Evolutionary conservation across 345 rosid species (phyloP).

Genomic region (Salix caprea): DNA sequence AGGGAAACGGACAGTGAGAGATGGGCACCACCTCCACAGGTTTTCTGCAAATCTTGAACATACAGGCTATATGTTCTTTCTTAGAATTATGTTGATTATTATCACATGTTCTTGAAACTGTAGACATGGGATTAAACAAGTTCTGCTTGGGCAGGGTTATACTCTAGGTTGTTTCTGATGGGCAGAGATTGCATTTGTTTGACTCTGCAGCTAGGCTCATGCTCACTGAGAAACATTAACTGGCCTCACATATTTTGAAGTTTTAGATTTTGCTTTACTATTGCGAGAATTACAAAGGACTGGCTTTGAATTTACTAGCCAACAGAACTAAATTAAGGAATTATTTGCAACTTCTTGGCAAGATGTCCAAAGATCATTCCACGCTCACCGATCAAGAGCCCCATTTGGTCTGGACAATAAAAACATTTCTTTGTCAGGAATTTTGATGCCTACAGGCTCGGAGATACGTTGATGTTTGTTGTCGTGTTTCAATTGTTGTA

Average conservation of each 20-base stretch:
- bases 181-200: background rate
- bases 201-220: background rate
- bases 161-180: background rate
- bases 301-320: background rate
- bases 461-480: background rate
- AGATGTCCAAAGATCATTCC: background rate
- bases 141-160: background rate
- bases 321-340: background rate
- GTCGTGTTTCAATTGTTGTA: background rate
- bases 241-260: background rate
- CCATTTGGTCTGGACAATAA: background rate
- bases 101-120: background rate
- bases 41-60: background rate
- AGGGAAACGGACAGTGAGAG: constrained; percentile 20
- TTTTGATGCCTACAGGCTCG: background rate
- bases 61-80: background rate
- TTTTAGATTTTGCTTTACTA: background rate
- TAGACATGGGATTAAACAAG: background rate
- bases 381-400: background rate
- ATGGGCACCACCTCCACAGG: constrained; percentile 24
- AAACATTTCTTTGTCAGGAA: background rate
- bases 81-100: background rate
- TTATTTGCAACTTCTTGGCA: background rate
- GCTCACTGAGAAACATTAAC: background rate
- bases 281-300: background rate